Percentiles rank a stretch among this genome's conserved stretches.
These are phyloP conservation scores for Yamadazyma diddensiae DNA, from an alignment of 1,139 yeast species.

Conservation along the genomic window DNA sequence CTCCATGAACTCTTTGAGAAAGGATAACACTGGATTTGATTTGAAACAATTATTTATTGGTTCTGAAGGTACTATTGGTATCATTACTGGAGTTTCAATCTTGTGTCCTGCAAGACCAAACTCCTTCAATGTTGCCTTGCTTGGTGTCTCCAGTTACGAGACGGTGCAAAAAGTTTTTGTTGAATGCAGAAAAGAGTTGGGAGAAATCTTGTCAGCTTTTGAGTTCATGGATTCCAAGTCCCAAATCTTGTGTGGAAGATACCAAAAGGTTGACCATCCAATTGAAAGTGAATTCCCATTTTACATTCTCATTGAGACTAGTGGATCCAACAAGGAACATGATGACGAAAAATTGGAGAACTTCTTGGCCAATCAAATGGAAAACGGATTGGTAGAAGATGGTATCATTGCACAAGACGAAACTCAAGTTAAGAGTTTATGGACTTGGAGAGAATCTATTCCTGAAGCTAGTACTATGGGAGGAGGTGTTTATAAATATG, in stretches of 20 bases:
- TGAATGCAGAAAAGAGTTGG: constrained; percentile 72
- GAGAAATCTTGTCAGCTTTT: constrained; percentile 88
- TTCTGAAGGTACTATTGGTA: constrained; percentile 87
- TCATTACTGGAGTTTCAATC: constrained; percentile 86
- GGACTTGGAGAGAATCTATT: constrained; percentile 94
- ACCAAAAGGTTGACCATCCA: constrained; percentile 64
- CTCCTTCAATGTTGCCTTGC: constrained; percentile 82
- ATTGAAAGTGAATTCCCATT: constrained; percentile 80
- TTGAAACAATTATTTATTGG: constrained; percentile 91
- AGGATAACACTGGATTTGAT: constrained; percentile 94
- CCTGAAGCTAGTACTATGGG: constrained; percentile 83
- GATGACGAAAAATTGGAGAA: constrained; percentile 75
- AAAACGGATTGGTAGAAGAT: constrained; percentile 75
- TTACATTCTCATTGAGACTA: constrained; percentile 86
- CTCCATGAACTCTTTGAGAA: constrained; percentile 79
- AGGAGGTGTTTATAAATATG: constrained; percentile 97
- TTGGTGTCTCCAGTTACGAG: constrained; percentile 80
- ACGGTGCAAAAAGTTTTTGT: constrained; percentile 79
- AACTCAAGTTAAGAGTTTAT: constrained; percentile 73
- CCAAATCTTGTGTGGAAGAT: constrained; percentile 59
- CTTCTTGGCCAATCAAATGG: constrained; percentile 83
- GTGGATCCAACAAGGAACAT: constrained; percentile 87
- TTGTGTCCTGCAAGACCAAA: constrained; percentile 91
- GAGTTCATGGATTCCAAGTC: constrained; percentile 90
- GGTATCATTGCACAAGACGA: constrained; percentile 97